Evolutionary conservation across 2,329 filamentous ascomycete species (phyloP), one percentile per base, ranked within the genome.

Genomic region (Diaporthe capsici): DNA sequence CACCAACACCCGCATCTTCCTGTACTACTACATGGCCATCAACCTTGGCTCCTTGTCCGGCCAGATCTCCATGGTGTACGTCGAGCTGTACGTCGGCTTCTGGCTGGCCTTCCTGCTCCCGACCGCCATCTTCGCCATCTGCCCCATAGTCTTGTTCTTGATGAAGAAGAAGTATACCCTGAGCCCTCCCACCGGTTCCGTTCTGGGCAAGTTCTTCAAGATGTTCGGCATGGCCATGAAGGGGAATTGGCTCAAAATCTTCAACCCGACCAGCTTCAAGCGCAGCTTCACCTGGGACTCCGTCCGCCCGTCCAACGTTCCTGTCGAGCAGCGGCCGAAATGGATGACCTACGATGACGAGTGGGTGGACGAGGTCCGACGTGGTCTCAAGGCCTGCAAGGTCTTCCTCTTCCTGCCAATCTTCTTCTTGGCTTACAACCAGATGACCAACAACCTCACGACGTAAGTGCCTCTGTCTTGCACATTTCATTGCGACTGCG

Each of bases 271-370:
- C 17, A 67, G 71, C 42, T 76, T 77, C 70, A 75, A 70, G 57
- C 93, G 93, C 82, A 91, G 90, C 2, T 84, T 91, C 58, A 84
- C 94, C 84, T 95, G 93, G 91, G 91, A 94, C 37, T 81, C 86
- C 5, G 91, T 91, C 76, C 94, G 94, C 85, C 94, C 94, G 4
- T 93, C 91, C 81, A 85, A 87, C 49, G 87, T 94, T 8, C 85
- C 88, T 13, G 85, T 88, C 51, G 83, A 82, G 1, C 82, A 87
- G 77, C 91, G 92, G 73, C 94, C 94, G 0, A 55, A 73, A 0
- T 96, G 93, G 93, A 95, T 96, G 92, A 94, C 92, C 0, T 95
- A 95, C 79, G 94, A 96, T 77, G 94, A 96, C 79, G 90, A 91
- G 71, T 96, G 94, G 94, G 94, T 96, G 47, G 94, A 95, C 81